Percentiles rank a stretch among this genome's conserved stretches.
Evolutionary conservation across 768 basidiomycete genomes (phyloP).

Genomic region (Lentinula detonsa): DNA sequence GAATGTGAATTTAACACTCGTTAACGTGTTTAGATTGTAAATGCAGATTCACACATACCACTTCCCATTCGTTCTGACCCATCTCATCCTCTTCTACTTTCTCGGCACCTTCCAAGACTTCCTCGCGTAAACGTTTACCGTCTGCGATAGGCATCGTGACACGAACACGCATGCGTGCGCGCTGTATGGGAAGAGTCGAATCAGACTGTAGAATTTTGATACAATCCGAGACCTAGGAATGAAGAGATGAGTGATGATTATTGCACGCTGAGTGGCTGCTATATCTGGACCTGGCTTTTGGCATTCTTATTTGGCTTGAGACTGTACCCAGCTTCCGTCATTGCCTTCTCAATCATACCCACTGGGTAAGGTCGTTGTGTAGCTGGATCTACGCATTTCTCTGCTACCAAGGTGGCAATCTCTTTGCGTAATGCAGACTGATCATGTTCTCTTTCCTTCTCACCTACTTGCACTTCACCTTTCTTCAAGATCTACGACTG

Average conservation of each 20-base stretch:
- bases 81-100: slow-evolving; percentile 81
- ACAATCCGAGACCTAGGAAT: slow-evolving; percentile 76
- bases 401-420: slow-evolving; percentile 90
- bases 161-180: slow-evolving; percentile 89
- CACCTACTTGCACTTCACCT: slow-evolving; percentile 94
- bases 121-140: slow-evolving; percentile 61
- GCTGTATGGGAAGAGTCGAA: slow-evolving; percentile 86
- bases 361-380: slow-evolving; percentile 90
- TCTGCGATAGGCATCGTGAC: slow-evolving; percentile 68
- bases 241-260: not conserved
- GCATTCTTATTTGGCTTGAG: slow-evolving; percentile 85
- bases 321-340: slow-evolving; percentile 92
- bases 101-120: slow-evolving; percentile 68
- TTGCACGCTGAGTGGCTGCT: not conserved
- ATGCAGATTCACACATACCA: slow-evolving; percentile 46
- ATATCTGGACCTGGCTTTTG: slow-evolving; percentile 74
- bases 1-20: not conserved
- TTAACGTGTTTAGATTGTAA: not conserved
- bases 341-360: slow-evolving; percentile 95
- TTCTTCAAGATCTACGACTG: slow-evolving; percentile 77
- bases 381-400: slow-evolving; percentile 91
- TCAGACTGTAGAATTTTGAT: slow-evolving; percentile 78
- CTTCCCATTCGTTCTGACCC: slow-evolving; percentile 74
- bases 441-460: slow-evolving; percentile 94
- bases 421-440: slow-evolving; percentile 76